Evolutionary conservation across 352 stramenopile species (phyloP), one percentile per base, ranked within the genome.

Genomic region (Phytophthora aleatoria): DNA sequence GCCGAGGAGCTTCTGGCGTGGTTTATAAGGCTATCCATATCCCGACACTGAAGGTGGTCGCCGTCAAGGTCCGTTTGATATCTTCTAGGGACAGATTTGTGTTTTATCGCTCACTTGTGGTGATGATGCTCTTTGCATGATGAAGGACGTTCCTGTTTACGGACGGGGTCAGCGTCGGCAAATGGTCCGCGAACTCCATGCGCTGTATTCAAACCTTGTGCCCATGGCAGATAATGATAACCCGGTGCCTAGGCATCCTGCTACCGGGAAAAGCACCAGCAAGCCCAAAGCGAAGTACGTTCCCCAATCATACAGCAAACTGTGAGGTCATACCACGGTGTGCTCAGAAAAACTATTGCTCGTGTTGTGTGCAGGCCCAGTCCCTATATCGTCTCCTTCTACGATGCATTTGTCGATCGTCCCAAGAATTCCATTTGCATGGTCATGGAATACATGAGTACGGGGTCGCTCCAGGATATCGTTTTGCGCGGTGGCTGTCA

Each of bases 391-490:
- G 91, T 97, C 16, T 94, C 83, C 12, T 97, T 97, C 67, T 96
- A 96, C 64, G 91, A 97, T 58, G 91, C 89, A n/a, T 98, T 96
- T 64, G 85, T 94, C 5, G 90, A 97, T 64, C 77, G 83, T 10
- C 75, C 85, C 15, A 94, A 96, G 59, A 95, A 94, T 63, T 93
- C 77, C 27, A 92, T 97, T 43, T 94, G 79, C 36, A 73, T 98
- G 47, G 91, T 97, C 28, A 96, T 98, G 87, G 91, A 98, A 67
- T 98, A 97, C 61, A 98, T 98, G 91, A 87, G 91, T 62, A 92
- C 87, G 6, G 92, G 92, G 10, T 96, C 89, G 3, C 73, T 98
- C 2, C 89, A 97, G 68, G 91, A 97, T 65, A 90, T 97, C 33
- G 87, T 97, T 51, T 52, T 94, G 16, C 73, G 71, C 28, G 88